Percentiles rank a stretch among this genome's conserved stretches.
Conservation (phyloP, 306 rosid species). For the Prunus mongolica region DNA sequence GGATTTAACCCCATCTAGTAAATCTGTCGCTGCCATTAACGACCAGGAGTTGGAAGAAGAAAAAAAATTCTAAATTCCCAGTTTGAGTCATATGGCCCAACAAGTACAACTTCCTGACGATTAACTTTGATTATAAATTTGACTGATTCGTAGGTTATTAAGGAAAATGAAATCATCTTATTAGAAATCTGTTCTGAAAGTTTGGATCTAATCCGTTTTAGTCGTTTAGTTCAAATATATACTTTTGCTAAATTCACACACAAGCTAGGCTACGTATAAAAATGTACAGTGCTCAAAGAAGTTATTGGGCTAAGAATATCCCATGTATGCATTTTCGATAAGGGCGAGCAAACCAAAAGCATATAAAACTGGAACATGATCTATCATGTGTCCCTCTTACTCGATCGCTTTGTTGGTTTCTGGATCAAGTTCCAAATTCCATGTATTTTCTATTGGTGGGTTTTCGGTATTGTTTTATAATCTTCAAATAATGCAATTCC, state of each 20-base stretch:
- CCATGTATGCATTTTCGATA: background rate
- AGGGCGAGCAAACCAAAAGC: slow-evolving; percentile 25
- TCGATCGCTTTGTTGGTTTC: background rate
- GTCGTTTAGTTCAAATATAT: background rate
- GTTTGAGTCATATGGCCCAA: too few species aligned
- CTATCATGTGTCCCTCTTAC: background rate
- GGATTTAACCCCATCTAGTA: background rate
- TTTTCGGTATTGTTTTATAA: background rate
- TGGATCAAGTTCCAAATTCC: slow-evolving; percentile 22
- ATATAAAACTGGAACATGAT: background rate
- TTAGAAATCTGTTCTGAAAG: background rate
- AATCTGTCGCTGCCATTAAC: background rate
- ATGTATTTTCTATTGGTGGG: background rate
- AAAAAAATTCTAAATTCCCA: too few species aligned
- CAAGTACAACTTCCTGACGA: too few species aligned
- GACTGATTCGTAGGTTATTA: too few species aligned
- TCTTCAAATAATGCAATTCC: background rate
- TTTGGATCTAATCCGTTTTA: background rate
- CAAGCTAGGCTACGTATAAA: too few species aligned
- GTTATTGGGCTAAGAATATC: background rate
- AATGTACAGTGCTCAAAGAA: background rate
- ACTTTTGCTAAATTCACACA: too few species aligned
- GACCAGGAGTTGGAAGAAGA: too few species aligned
- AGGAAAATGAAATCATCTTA: background rate
- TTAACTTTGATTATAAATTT: too few species aligned